These are phyloP conservation scores for Chalciporus sphaerocephalus DNA, from an alignment of 768 basidiomycete species.

Conservation along the genomic window DNA sequence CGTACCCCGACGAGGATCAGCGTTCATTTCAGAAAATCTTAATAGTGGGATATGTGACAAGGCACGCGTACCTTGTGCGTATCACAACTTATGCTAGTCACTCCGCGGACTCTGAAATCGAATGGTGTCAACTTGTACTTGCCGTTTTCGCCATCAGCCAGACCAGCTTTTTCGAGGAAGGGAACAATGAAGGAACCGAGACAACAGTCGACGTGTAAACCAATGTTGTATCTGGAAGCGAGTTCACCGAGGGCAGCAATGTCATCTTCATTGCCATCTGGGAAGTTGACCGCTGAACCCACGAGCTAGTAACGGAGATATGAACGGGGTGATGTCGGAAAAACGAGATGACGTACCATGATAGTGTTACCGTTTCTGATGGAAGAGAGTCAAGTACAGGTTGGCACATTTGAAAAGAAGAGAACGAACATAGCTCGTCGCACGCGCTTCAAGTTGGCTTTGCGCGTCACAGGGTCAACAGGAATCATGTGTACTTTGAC, in stretches of 20 bases:
- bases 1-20: neutral
- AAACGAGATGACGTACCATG: conserved; percentile 46
- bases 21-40: conserved; percentile 1
- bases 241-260: conserved; percentile 74
- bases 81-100: conserved; percentile 94
- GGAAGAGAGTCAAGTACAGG: conserved; percentile 2
- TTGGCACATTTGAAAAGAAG: neutral
- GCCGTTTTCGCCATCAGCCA: conserved; percentile 54
- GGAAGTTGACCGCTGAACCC: conserved; percentile 83
- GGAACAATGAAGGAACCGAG: conserved; percentile 92
- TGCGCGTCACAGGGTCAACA: conserved; percentile 70
- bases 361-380: conserved; percentile 83
- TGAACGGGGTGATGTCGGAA: neutral
- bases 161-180: conserved; percentile 78
- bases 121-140: conserved; percentile 61
- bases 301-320: conserved; percentile 50
- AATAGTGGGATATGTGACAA: neutral
- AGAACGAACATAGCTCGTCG: conserved; percentile 78
- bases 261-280: conserved; percentile 83
- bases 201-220: conserved; percentile 93
- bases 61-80: conserved; percentile 72
- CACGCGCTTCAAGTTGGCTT: conserved; percentile 72
- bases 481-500: conserved; percentile 89
- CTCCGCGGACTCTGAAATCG: conserved; percentile 87
- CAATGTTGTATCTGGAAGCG: conserved; percentile 70